Evolutionary conservation across 768 basidiomycete genomes (phyloP).

Genomic region (Lentinula lateritia): DNA sequence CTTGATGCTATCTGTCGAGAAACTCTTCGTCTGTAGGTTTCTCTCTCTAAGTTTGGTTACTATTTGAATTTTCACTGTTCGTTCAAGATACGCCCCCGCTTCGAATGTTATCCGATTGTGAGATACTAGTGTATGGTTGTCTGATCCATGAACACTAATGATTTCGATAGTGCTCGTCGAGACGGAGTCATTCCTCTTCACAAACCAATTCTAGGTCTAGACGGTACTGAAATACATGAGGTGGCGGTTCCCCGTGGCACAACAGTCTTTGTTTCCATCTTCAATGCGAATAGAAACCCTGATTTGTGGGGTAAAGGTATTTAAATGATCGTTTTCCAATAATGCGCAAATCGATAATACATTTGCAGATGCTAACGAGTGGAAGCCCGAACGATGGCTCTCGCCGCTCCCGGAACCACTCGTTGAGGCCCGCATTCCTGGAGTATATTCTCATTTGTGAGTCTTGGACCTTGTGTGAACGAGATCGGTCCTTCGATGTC

Average conservation of each 20-base stretch:
- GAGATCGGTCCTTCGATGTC: neutral
- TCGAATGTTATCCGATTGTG: slow-evolving; percentile 18
- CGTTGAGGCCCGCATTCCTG: slow-evolving; percentile 25
- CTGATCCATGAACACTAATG: neutral
- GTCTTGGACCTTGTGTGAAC: slow-evolving; percentile 6
- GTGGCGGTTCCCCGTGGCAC: slow-evolving; percentile 23
- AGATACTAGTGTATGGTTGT: neutral
- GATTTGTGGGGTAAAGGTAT: slow-evolving; percentile 31
- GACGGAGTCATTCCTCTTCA: slow-evolving; percentile 31
- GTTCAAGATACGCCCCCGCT: slow-evolving; percentile 21
- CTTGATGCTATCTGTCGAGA: slow-evolving; percentile 36
- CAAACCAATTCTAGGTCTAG: slow-evolving; percentile 22
- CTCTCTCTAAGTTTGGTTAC: neutral
- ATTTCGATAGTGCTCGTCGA: slow-evolving; percentile 18
- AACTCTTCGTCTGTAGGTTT: slow-evolving; percentile 30
- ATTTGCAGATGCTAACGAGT: slow-evolving; percentile 29
- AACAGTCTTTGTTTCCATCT: slow-evolving; percentile 19
- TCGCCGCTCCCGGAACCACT: slow-evolving; percentile 25
- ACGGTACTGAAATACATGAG: slow-evolving; percentile 20
- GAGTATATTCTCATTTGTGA: slow-evolving; percentile 30
- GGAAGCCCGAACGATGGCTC: slow-evolving; percentile 44
- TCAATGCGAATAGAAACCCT: slow-evolving; percentile 26
- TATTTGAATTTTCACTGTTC: neutral
- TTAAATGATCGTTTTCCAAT: neutral
- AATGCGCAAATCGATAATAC: neutral